A percentile compares a stretch with the other conserved stretches of the same genome.
These are phyloP conservation scores for Termitomyces sp. DNA, from an alignment of 768 basidiomycete species.

Conservation along the genomic window DNA sequence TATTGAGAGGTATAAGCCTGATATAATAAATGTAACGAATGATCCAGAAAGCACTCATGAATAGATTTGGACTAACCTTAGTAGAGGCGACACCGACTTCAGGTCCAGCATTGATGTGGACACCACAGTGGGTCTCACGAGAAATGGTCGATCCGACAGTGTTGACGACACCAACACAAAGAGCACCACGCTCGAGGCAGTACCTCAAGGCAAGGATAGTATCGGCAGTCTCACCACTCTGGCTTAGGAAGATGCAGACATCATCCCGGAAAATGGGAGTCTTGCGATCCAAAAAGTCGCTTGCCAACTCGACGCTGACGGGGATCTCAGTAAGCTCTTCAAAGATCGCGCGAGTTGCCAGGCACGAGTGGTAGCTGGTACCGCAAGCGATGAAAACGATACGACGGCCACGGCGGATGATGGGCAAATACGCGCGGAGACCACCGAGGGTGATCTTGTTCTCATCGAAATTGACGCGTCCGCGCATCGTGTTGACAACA, in stretches of 20 bases:
- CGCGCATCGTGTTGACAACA: constrained; percentile 99
- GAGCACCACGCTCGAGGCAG: constrained; percentile 93
- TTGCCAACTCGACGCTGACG: constrained; percentile 93
- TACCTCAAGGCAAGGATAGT: constrained; percentile 95
- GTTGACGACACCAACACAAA: constrained; percentile 97
- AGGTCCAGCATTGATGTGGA: constrained; percentile 98
- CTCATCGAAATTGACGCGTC: constrained; percentile 96
- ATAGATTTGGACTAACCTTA: constrained; percentile 51
- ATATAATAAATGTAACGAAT: constrained; percentile 2
- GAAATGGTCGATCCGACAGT: constrained; percentile 98
- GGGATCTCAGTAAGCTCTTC: constrained; percentile 99
- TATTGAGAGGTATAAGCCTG: constrained; percentile 99
- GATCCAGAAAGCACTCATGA: neutral
- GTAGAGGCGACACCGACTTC: constrained; percentile 99
- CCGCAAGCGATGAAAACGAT: constrained; percentile 99
- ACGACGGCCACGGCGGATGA: constrained; percentile 91
- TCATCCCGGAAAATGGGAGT: constrained; percentile 99
- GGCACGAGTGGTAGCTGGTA: constrained; percentile 95
- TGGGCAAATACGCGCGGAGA: constrained; percentile 89
- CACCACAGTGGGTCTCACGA: constrained; percentile 97
- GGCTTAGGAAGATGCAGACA: constrained; percentile 92
- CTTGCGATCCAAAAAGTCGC: constrained; percentile 97
- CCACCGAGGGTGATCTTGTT: constrained; percentile 93
- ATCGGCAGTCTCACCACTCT: constrained; percentile 98
- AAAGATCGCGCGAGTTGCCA: constrained; percentile 96